A percentile compares a stretch with the other conserved stretches of the same genome.
phyloP scores from a whole-genome alignment of 139 green algal species.

The Chlorella sorokiniana region DNA sequence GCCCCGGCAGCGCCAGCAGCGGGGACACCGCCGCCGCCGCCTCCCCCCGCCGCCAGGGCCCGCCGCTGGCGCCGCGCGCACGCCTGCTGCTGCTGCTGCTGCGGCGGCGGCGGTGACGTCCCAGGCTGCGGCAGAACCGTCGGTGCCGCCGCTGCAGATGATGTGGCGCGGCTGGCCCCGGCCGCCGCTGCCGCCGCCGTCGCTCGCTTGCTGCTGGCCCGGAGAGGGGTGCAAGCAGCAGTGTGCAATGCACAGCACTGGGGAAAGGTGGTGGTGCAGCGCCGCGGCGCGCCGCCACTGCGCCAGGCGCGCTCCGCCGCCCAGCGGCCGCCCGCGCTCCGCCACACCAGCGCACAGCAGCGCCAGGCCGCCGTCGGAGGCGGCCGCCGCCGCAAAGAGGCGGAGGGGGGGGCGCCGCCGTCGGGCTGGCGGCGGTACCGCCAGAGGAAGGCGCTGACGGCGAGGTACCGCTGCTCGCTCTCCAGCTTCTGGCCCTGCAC shows the following conservation, averaged over 20 bases:
- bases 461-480: constrained; percentile 31
- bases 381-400: constrained; percentile 36
- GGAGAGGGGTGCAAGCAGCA: neutral
- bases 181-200: neutral
- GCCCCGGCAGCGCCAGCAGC: neutral
- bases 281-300: constrained; percentile 3
- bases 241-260: constrained; percentile 29
- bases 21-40: neutral
- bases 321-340: neutral
- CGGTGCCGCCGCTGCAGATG: constrained; percentile 30
- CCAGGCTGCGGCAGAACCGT: constrained; percentile 40
- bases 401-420: neutral
- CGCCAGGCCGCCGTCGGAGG: constrained; percentile 22
- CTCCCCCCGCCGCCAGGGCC: neutral
- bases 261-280: constrained; percentile 28
- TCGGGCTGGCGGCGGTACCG: neutral
- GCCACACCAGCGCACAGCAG: constrained; percentile 30
- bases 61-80: neutral
- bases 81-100: neutral
- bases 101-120: constrained; percentile 18
- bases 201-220: neutral
- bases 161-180: neutral
- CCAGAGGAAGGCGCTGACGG: constrained; percentile 19
- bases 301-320: neutral
- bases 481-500: constrained; percentile 16